Percentiles rank a stretch among this genome's conserved stretches.
These are phyloP conservation scores for Globisporangium orthogonon DNA, from an alignment of 352 stramenopile genomes.

Conservation along the genomic window DNA sequence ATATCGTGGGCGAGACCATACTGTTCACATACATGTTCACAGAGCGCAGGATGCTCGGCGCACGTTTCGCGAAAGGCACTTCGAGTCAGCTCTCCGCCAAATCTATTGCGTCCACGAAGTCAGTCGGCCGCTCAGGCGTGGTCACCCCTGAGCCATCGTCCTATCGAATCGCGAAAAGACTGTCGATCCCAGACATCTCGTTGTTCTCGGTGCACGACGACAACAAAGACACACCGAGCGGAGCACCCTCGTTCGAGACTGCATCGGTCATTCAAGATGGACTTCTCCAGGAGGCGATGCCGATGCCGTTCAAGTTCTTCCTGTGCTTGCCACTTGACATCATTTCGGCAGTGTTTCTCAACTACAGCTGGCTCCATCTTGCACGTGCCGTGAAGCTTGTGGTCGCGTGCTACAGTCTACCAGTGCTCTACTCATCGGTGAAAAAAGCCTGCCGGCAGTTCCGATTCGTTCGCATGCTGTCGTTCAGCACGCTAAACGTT, in stretches of 20 bases:
- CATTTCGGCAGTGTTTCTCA: conserved; percentile 4
- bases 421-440: conserved; percentile 18
- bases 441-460: conserved; percentile 16
- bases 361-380: conserved; percentile 44
- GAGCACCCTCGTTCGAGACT: conserved; percentile 1
- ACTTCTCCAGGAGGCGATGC: conserved; percentile 2
- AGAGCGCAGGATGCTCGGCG: not conserved
- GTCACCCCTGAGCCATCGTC: not conserved
- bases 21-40: not conserved
- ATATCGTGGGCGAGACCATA: conserved; percentile 8
- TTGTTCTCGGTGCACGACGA: conserved; percentile 9
- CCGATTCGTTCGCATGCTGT: conserved; percentile 23
- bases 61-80: not conserved
- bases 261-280: too few relatives aligned
- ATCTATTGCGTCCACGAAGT: not conserved
- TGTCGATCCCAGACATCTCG: too few relatives aligned
- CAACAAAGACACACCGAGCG: not conserved
- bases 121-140: conserved; percentile 4
- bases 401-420: conserved; percentile 12
- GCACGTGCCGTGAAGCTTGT: conserved; percentile 24
- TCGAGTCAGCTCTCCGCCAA: too few relatives aligned
- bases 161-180: not conserved
- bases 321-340: not conserved
- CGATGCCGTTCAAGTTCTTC: conserved; percentile 33
- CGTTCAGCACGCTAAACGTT: conserved; percentile 42